Base-by-base conservation (phyloP, 768 basidiomycete species). In the Tricholoma bakamatsutake region DNA sequence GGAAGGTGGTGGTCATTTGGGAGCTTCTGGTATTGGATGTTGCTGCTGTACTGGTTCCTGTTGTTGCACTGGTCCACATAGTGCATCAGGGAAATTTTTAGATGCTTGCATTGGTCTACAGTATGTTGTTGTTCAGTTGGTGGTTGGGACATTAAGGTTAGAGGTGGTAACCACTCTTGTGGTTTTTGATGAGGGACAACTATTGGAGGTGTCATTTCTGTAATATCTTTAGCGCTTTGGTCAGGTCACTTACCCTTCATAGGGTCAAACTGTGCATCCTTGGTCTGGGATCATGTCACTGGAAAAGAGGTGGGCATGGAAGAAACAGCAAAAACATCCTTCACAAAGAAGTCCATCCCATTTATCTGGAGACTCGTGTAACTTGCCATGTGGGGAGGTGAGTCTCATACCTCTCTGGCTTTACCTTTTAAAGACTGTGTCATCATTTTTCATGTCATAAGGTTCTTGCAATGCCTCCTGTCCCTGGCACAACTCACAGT, bases 381-480 rank as follows among this genome's bases (percentile, higher is more conserved):
- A 12, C 27, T 7, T 27, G 53, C 33, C 55, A 59, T 56, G 17
- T 59, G 59, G 12, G 55, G 58, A 47, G 51, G 51, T 18, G 21
- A 34, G 40, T 54, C 49, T 45, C 55, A 27, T 8, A 5, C 34
- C 13, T 27, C 50, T 28, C 43, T 27, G 13, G 9, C 59, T 51
- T 59, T 57, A 15, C 55, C 55, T 54, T 59, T 54, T 28, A 45
- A 46, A 46, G 10, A 8, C 27, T 15, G 4, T 13, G 45, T 4
- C 27, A 11, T 1, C 4, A 9, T 1, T 11, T 24, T 46, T 46
- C 45, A 4, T 46, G 7, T 15, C 45, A 5, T 28, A 46, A 30
- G 5, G 10, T 15, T 10, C n/a, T 46, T 5, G 49, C 49, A 2
- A 50, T 33, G 0, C 49, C 49, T 9, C 49, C 49, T 0, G 18